These are phyloP conservation scores for Paraurostyla sp. DNA, from an alignment of 73 alveolate genomes.

Conservation along the genomic window DNA sequence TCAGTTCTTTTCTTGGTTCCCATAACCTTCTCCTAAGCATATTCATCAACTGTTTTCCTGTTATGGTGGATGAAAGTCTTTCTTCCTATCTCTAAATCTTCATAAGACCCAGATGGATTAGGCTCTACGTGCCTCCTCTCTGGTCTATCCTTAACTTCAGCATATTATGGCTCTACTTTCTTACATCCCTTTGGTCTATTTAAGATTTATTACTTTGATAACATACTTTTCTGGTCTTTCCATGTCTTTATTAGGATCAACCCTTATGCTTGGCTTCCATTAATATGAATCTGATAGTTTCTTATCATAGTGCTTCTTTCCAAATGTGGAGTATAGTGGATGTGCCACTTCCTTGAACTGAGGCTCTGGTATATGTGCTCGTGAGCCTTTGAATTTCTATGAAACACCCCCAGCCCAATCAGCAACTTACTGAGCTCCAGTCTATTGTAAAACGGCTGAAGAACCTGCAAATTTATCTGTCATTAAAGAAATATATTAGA, in stretches of 20 bases:
- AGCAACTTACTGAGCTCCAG: slow-evolving; percentile 26
- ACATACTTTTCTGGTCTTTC: slow-evolving; percentile 35
- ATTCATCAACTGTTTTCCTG: slow-evolving; percentile 56
- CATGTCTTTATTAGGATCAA: slow-evolving; percentile 41
- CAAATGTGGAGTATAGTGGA: slow-evolving; percentile 61
- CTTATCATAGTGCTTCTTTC: slow-evolving; percentile 65
- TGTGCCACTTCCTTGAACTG: slow-evolving; percentile 46
- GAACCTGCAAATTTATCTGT: slow-evolving; percentile 44
- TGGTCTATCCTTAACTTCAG: slow-evolving; percentile 64
- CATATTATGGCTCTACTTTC: slow-evolving; percentile 28
- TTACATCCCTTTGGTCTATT: slow-evolving; percentile 36
- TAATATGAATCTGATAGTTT: background rate
- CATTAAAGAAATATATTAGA: background rate
- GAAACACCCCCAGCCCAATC: slow-evolving; percentile 66
- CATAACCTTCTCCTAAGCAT: slow-evolving; percentile 22
- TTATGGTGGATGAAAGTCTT: slow-evolving; percentile 55
- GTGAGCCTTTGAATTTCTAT: slow-evolving; percentile 53
- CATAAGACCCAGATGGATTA: slow-evolving; percentile 60
- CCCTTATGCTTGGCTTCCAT: slow-evolving; percentile 67
- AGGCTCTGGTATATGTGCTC: slow-evolving; percentile 63
- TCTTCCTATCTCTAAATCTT: slow-evolving; percentile 59
- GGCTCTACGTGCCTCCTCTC: slow-evolving; percentile 65
- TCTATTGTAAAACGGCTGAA: slow-evolving; percentile 49
- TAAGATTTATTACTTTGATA: background rate
- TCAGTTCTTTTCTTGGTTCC: slow-evolving; percentile 49